A percentile compares a stretch with the other conserved stretches of the same genome.
phyloP scores from a whole-genome alignment of 805 yeast species.

The Cyberlindnera xylosilytica region DNA sequence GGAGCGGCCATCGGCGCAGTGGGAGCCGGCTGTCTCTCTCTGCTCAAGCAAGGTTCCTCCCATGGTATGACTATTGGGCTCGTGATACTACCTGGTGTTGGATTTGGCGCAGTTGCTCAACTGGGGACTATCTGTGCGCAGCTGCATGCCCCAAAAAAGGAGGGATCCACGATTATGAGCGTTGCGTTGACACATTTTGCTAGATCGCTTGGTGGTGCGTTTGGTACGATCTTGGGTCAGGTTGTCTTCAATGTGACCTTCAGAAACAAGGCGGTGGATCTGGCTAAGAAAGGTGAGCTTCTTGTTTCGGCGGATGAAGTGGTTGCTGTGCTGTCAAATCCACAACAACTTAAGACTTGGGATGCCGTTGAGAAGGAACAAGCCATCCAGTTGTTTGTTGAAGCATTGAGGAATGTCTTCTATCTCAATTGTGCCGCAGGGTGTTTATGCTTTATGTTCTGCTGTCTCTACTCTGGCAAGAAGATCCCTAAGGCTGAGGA shows the following conservation, averaged over 20 bases:
- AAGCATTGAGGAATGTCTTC: constrained; percentile 37
- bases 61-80: constrained; percentile 32
- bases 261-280: constrained; percentile 9
- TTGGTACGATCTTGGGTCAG: constrained; percentile 41
- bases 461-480: constrained; percentile 38
- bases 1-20: constrained; percentile 30
- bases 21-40: constrained; percentile 35
- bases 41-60: constrained; percentile 30
- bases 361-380: no score
- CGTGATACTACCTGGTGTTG: constrained; percentile 35
- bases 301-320: no score
- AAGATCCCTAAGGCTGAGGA: constrained; percentile 34
- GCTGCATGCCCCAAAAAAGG: constrained; percentile 46
- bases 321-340: background rate
- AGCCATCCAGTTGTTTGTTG: constrained; percentile 27
- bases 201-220: constrained; percentile 45
- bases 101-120: constrained; percentile 35
- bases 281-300: no score
- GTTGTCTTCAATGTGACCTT: constrained; percentile 32
- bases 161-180: constrained; percentile 47
- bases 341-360: no score
- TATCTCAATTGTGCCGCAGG: constrained; percentile 38
- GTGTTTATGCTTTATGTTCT: constrained; percentile 28
- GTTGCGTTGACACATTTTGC: constrained; percentile 43
- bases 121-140: constrained; percentile 36